Evolutionary conservation across 2,329 filamentous ascomycete genomes (phyloP), one percentile per base, ranked within the genome.

Genomic region (Thelonectria olida): DNA sequence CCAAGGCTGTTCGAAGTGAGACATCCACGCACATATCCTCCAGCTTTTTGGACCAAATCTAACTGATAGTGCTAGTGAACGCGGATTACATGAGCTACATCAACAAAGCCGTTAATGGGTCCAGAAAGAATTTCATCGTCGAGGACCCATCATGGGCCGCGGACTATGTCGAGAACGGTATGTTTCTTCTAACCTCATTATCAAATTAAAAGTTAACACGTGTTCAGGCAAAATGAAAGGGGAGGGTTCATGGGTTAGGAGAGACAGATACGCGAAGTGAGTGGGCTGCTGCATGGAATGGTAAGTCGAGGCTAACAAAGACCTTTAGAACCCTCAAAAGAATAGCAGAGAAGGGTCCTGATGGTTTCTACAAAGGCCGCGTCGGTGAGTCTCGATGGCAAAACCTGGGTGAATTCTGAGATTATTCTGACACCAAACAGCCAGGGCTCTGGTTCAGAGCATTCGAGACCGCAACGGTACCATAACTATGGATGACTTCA

Each of bases 101-200:
- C 85, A 73, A 81, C 1, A 80, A 52, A 65, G 7, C 56, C 61
- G 4, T 44, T 50, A 12, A 45, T 27, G 41, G 20, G 5, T 15
- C 20, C 20, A 34, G 62, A 3, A 48, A 19, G 7, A 80, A 92
- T 67, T 97, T 97, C 70, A 79, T 97, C 0, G 80, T 88, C 0
- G 82, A 91, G 3, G 88, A 97, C 58, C 88, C 90, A 0, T 86
- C 88, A 4, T 98, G 93, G 90, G 92, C 94, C 0, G 76, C 91
- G 48, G 95, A 97, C 73, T 97, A 97, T 79, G 93, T 93, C 2
- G 93, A 93, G 0, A 88, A 94, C 62, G 95, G 82, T 80, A 58
- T 17, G 64, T 49, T 19, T 27, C 12, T 15, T 31, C 17, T 36
- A 34, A 22, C 39, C n/a, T 7, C 28, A 9, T 15, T 15, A 5